Evolutionary conservation across 2,329 filamentous ascomycete species (phyloP), one percentile per base, ranked within the genome.

Genomic region (Penicillium sumatraense): DNA sequence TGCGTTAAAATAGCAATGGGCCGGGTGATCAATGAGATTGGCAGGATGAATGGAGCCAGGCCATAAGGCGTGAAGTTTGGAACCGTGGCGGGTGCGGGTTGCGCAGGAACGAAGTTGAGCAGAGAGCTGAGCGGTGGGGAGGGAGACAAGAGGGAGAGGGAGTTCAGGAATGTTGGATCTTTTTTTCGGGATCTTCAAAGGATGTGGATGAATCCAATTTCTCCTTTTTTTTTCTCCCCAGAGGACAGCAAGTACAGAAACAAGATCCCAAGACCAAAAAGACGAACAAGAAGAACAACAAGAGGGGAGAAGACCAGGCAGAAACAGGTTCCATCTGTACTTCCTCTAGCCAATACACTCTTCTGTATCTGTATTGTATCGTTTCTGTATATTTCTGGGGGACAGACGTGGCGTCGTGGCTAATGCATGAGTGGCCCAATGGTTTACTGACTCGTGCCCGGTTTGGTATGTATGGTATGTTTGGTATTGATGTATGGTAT

Each of bases 1-100:
- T 57, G 61, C 56, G 60, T 63, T 64, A 66, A 67, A 67, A 70
- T 65, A 67, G 64, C 56, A 62, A 61, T 64, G 55, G 62, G 59
- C 52, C 54, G 62, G 59, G 56, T 52, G 58, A 60, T 47, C 20
- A 53, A 59, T 10, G 36, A 59, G 57, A 64, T 58, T 62, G 61
- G 56, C 40, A 13, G 51, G 38, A 45, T 55, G 27, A 60, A 58
- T 58, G 53, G 49, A 53, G 51, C 48, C 44, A 41, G 54, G 51
- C 27, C 47, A 54, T 54, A 42, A 49, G 49, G 40, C 23, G 23
- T 44, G 54, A 60, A 59, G 44, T 58, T 59, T 59, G 56, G 54
- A 56, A 54, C 45, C 49, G 56, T 56, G 44, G 54, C 47, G 56
- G 47, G 49, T 53, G 50, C 52, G 51, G 49, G 35, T 46, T 27